Base-by-base conservation (phyloP, 768 basidiomycete genomes). In the Candolleomyces efflorescens region DNA sequence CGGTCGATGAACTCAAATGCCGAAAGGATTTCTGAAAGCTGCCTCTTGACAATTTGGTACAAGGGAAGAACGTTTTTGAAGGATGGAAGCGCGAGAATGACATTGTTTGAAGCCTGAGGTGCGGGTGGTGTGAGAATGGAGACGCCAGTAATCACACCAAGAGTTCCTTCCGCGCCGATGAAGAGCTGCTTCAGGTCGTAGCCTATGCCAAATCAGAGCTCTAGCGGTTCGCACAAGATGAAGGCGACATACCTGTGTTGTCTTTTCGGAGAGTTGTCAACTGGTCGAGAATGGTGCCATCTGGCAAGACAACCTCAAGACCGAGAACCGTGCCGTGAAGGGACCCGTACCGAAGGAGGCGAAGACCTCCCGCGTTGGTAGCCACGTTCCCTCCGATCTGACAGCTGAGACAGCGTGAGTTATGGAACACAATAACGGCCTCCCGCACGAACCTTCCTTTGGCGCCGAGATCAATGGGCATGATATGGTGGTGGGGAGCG, bases 161-260 rank as follows among this genome's bases (percentile, higher is more conserved):
- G 86, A 0, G 96, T 98, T 53, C 97, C 97, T 69, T 99, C 97
- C 5, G 91, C 87, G 12, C 97, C 97, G 63, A 99, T 97, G 74
- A 98, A 99, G 17, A 99, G 82, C 67, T 99, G 97, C 72, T 99
- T 98, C 47, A 99, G 79, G 71, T 99, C 97, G 69, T 97, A 98
- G 12, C 97, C 96, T 94, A 64, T 22, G 12, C 39, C 24, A 58
- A 55, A 48, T 51, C 49, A 56, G 41, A 49, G 46, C 49, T 44
- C 59, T 27, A 17, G 50, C 20, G 38, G 38, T 11, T 38, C 54
- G 47, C 15, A 18, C 15, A 18, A 26, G 12, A 51, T 20, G 23
- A 13, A 26, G 49, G 3, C 27, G 3, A 65, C 82, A 50, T 59
- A 91, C 94, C 95, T 2, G 97, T 98, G 69, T 98, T 98, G 71